Evolutionary conservation across 805 yeast species (phyloP).

Genomic region (Pichia nakasei): DNA sequence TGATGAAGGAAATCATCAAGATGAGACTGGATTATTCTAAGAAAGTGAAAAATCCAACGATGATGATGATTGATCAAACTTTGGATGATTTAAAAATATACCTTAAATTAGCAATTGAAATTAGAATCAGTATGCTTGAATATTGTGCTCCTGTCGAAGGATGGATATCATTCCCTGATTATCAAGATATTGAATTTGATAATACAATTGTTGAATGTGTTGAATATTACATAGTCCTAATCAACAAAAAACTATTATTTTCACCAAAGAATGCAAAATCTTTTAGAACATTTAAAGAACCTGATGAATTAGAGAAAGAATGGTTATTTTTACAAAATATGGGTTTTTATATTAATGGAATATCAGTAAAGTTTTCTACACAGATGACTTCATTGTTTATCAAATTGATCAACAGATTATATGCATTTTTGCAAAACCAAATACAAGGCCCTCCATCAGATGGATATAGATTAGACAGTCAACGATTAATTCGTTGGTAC

Average conservation of each 20-base stretch:
- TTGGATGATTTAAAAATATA: slow-evolving; percentile 76
- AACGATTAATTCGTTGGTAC: slow-evolving; percentile 54
- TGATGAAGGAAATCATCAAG: slow-evolving; percentile 70
- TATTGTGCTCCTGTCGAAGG: slow-evolving; percentile 52
- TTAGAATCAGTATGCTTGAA: slow-evolving; percentile 57
- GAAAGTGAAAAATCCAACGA: slow-evolving; percentile 73
- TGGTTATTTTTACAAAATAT: slow-evolving; percentile 72
- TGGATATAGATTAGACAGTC: slow-evolving; percentile 26
- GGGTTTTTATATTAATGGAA: slow-evolving; percentile 68
- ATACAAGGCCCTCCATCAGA: slow-evolving; percentile 49
- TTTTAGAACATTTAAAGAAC: slow-evolving; percentile 81
- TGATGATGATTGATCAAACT: slow-evolving; percentile 95
- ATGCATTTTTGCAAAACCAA: slow-evolving; percentile 65
- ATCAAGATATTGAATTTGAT: slow-evolving; percentile 55
- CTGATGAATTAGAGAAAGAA: slow-evolving; percentile 77
- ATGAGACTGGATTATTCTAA: slow-evolving; percentile 70
- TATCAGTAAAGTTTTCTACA: slow-evolving; percentile 66
- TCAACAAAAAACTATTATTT: slow-evolving; percentile 72
- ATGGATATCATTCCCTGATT: slow-evolving; percentile 59
- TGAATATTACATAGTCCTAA: slow-evolving; percentile 55
- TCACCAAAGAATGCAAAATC: slow-evolving; percentile 45
- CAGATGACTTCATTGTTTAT: slow-evolving; percentile 36
- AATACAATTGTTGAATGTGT: slow-evolving; percentile 64
- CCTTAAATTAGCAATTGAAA: slow-evolving; percentile 63
- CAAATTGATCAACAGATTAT: slow-evolving; percentile 58